Conservation (phyloP, 169 alveolate genomes). For the Besnoitia besnoiti region DNA sequence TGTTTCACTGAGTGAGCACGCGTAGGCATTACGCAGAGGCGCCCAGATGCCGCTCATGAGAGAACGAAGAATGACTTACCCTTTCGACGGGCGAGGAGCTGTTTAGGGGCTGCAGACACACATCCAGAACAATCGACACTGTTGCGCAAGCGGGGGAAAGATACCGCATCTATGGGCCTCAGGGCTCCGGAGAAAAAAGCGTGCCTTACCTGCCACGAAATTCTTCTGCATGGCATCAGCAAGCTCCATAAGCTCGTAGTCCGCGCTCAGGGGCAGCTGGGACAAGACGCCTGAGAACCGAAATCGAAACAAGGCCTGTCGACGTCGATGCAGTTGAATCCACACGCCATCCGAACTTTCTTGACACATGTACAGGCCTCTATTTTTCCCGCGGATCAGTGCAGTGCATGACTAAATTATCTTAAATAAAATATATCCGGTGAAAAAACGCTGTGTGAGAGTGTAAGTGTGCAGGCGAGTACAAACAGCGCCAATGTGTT, state of each 20-base stretch:
- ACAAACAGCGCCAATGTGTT: too few relatives aligned
- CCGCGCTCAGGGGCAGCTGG: not conserved
- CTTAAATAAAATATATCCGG: too few relatives aligned
- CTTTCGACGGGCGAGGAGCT: not conserved
- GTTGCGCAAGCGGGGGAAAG: not conserved
- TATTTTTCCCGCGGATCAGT: too few relatives aligned
- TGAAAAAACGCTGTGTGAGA: too few relatives aligned
- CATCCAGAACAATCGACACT: not conserved
- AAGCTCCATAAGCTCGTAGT: constrained; percentile 35
- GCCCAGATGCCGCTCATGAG: too few relatives aligned
- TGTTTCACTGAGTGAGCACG: too few relatives aligned
- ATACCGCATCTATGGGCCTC: not conserved
- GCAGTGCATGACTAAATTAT: too few relatives aligned
- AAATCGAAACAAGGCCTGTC: not conserved
- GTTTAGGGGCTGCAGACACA: not conserved
- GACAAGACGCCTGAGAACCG: not conserved
- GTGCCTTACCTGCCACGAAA: not conserved
- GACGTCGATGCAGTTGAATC: not conserved
- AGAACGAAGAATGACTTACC: constrained; percentile 5
- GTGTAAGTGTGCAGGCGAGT: too few relatives aligned
- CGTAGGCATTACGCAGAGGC: too few relatives aligned
- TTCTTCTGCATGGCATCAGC: not conserved
- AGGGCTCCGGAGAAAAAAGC: not conserved
- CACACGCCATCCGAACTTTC: not conserved
- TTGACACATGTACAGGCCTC: not conserved